Conservation (phyloP, 805 yeast species). For the Sporopachydermia lactativora region DNA sequence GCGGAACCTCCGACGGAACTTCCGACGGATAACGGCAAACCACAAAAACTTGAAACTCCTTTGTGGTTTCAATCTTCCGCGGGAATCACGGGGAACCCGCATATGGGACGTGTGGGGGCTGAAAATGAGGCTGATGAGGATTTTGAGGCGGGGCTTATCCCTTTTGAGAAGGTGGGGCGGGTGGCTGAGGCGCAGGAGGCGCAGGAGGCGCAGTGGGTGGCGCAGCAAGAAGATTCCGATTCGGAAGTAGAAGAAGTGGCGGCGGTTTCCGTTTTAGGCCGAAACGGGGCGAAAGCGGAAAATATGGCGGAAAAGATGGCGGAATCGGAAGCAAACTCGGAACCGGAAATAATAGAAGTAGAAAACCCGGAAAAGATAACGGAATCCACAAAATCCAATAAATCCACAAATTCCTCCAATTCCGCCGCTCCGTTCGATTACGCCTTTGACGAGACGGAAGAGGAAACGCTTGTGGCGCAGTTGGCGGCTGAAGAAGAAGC, state of each 20-base stretch:
- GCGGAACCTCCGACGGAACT: too few relatives aligned
- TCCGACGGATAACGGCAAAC: too few relatives aligned
- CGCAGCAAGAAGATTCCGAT: too few relatives aligned
- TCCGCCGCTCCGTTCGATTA: constrained; percentile 5
- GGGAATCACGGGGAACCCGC: neutral
- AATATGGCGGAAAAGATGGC: constrained; percentile 12
- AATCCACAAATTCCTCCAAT: neutral
- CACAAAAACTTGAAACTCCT: constrained; percentile 16
- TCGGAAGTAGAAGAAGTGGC: constrained; percentile 2
- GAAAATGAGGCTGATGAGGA: neutral
- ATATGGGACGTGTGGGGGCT: neutral
- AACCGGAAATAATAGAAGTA: neutral
- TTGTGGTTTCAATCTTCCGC: constrained; percentile 17
- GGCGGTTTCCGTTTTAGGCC: constrained; percentile 11
- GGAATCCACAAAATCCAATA: constrained; percentile 4
- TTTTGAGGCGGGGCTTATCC: neutral
- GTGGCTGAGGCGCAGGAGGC: constrained; percentile 1
- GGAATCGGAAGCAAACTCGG: constrained; percentile 7
- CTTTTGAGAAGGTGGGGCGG: neutral
- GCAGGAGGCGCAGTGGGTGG: constrained; percentile 14
- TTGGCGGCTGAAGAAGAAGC: constrained; percentile 60
- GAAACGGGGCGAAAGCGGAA: constrained; percentile 12
- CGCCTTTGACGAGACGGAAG: constrained; percentile 45
- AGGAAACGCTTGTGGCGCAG: constrained; percentile 46
- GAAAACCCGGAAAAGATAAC: neutral